These are phyloP conservation scores for Chloropicon primus DNA, from an alignment of 139 green algal genomes.

Conservation along the genomic window DNA sequence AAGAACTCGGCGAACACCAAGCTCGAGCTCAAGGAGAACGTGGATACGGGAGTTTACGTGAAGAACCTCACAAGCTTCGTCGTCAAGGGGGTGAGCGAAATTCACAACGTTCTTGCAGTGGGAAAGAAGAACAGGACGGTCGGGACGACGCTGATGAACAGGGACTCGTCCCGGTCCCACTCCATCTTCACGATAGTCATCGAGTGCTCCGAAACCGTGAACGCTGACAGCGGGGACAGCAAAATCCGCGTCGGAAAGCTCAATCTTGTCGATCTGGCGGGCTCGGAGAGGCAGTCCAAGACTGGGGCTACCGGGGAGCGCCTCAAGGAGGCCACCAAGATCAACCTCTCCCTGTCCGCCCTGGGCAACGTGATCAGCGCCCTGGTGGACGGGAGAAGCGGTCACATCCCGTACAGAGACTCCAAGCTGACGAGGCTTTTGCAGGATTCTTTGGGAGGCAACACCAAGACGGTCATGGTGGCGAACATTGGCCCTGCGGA, in stretches of 20 bases:
- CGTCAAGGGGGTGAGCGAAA: constrained; percentile 41
- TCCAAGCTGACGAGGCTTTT: constrained; percentile 3
- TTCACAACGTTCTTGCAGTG: constrained; percentile 14
- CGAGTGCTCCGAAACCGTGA: constrained; percentile 23
- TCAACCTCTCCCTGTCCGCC: constrained; percentile 47
- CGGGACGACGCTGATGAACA: constrained; percentile 77
- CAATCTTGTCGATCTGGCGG: neutral
- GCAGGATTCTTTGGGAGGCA: constrained; percentile 86
- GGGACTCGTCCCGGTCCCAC: constrained; percentile 70
- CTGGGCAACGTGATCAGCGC: constrained; percentile 93
- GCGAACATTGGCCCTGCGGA: constrained; percentile 68
- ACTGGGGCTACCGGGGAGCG: neutral
- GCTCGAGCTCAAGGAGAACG: constrained; percentile 54
- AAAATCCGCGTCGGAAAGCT: neutral
- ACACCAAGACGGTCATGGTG: constrained; percentile 87
- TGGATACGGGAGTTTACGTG: constrained; percentile 57
- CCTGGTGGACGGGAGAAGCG: constrained; percentile 50
- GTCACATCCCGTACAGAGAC: neutral
- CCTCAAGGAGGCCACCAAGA: neutral
- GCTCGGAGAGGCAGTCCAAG: neutral
- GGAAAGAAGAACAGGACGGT: constrained; percentile 14
- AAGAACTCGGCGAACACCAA: constrained; percentile 38
- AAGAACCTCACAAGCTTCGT: constrained; percentile 50
- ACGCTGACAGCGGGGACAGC: neutral
- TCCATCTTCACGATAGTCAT: constrained; percentile 70